phyloP scores from a whole-genome alignment of 257 asterid genomes.

The Pogostemon cablin region DNA sequence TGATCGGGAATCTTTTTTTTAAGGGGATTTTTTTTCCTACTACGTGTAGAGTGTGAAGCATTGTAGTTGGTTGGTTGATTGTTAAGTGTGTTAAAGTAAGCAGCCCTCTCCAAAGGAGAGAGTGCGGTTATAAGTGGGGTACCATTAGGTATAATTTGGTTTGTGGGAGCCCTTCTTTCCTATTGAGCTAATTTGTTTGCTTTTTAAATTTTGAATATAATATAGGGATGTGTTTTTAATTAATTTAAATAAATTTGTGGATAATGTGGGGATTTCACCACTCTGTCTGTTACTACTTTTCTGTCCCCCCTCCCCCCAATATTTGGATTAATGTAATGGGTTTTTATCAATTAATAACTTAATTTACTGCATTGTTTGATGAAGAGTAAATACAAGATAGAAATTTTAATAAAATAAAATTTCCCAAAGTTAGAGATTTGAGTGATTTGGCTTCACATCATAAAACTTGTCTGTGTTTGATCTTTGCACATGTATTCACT shows the following conservation, averaged over 20 bases:
- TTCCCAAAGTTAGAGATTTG: not conserved
- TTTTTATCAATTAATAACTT: too few relatives aligned
- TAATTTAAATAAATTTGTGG: slow-evolving; percentile 18
- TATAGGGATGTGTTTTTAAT: slow-evolving; percentile 28
- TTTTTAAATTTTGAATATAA: slow-evolving; percentile 16
- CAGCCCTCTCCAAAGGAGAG: slow-evolving; percentile 99
- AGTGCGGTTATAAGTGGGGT: slow-evolving; percentile 58
- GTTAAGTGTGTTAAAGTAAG: slow-evolving; percentile 21
- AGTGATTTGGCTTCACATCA: not conserved
- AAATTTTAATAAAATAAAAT: not conserved
- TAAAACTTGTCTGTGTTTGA: not conserved
- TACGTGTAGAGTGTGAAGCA: slow-evolving; percentile 40
- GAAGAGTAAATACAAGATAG: not conserved
- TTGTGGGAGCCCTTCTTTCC: slow-evolving; percentile 24
- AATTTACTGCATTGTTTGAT: not conserved
- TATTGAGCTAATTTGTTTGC: slow-evolving; percentile 28
- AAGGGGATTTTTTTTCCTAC: not conserved
- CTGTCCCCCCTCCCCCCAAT: too few relatives aligned
- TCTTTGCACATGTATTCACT: not conserved
- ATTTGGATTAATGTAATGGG: too few relatives aligned
- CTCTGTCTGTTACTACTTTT: not conserved
- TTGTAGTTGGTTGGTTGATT: slow-evolving; percentile 25
- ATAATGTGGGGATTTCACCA: slow-evolving; percentile 25
- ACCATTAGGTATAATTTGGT: slow-evolving; percentile 31
- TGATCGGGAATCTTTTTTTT: not conserved